Evolutionary conservation across 2,329 filamentous ascomycete genomes (phyloP).

Genomic region (Colletotrichum siamense): DNA sequence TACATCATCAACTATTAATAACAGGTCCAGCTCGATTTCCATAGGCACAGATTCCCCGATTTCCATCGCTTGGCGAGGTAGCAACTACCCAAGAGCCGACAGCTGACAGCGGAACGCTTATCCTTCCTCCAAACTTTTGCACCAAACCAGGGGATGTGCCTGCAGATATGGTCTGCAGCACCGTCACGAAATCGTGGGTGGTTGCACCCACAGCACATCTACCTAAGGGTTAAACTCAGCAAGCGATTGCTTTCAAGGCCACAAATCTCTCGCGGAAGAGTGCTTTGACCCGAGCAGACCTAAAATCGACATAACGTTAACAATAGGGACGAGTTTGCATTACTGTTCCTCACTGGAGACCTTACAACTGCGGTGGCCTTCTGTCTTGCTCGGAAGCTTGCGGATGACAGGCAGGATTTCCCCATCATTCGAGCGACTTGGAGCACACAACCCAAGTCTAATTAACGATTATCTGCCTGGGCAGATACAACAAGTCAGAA

Average conservation of each 20-base stretch:
- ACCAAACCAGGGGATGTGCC: neutral
- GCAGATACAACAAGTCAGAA: neutral
- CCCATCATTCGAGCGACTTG: neutral
- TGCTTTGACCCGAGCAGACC: neutral
- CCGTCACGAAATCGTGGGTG: neutral
- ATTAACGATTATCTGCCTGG: neutral
- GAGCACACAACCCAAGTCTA: neutral
- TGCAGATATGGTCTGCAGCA: neutral
- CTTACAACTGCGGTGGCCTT: fast-evolving
- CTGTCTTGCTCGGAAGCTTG: neutral
- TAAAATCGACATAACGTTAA: neutral
- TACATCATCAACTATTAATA: neutral
- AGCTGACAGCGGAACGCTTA: neutral
- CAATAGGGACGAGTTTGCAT: too few relatives aligned
- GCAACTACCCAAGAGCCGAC: neutral
- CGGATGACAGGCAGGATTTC: neutral
- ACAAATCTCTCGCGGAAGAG: fast-evolving
- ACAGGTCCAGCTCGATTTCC: neutral
- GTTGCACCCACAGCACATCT: neutral
- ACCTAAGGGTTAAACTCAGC: neutral
- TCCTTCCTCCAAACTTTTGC: neutral
- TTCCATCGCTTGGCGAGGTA: neutral
- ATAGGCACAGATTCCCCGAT: neutral
- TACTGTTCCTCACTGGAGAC: neutral
- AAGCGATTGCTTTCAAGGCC: neutral